Evolutionary conservation across 306 rosid species (phyloP).

Genomic region (Begonia masoniana): DNA sequence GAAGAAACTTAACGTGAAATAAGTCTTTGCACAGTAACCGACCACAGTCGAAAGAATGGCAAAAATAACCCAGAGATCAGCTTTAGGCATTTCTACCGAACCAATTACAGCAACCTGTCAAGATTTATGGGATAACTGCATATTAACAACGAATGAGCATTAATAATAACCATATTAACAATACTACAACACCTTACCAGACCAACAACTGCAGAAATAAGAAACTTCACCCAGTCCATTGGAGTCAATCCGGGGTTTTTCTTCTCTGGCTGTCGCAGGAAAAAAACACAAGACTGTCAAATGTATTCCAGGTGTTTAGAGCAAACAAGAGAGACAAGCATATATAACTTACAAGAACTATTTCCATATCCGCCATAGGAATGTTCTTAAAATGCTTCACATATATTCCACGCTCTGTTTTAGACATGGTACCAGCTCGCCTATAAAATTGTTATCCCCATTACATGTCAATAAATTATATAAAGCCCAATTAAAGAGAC

Average conservation of each 20-base stretch:
- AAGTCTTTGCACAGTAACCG: constrained; percentile 90
- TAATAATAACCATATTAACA: too few relatives aligned
- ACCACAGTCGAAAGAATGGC: constrained; percentile 73
- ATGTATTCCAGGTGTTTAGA: too few relatives aligned
- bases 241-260: constrained; percentile 97
- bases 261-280: constrained; percentile 76
- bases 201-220: constrained; percentile 80
- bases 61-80: constrained; percentile 73
- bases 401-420: constrained; percentile 58
- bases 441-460: constrained; percentile 28
- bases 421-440: constrained; percentile 32
- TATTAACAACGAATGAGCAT: too few relatives aligned
- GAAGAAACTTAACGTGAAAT: constrained; percentile 62
- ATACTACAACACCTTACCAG: constrained; percentile 38
- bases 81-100: constrained; percentile 73
- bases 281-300: constrained; percentile 3
- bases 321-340: too few relatives aligned
- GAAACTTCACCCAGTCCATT: constrained; percentile 95
- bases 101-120: constrained; percentile 75
- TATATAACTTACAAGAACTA: constrained; percentile 65
- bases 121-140: constrained; percentile 11
- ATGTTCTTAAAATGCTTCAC: constrained; percentile 83
- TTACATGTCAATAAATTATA: constrained; percentile 22
- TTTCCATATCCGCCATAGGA: constrained; percentile 98
- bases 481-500: background rate